These are phyloP conservation scores for Pugionium dolabratum DNA, from an alignment of 345 rosid species.

Conservation along the genomic window DNA sequence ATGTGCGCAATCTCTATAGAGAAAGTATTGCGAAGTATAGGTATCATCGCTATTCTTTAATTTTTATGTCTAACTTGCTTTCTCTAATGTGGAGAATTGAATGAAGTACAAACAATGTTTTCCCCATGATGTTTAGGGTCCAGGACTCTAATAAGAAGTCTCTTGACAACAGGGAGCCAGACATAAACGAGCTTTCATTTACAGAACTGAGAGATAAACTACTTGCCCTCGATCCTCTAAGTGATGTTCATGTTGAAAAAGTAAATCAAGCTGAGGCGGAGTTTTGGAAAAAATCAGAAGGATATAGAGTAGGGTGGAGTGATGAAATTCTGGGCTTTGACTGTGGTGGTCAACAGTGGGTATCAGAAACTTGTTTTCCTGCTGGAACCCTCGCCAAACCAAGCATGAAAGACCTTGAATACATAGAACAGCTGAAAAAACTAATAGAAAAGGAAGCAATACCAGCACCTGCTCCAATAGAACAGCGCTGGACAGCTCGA, in stretches of 20 bases:
- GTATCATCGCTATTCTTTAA: conserved; percentile 43
- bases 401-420: conserved; percentile 90
- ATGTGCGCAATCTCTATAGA: conserved; percentile 66
- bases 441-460: conserved; percentile 77
- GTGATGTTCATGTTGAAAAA: conserved; percentile 69
- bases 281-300: conserved; percentile 95
- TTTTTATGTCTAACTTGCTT: conserved; percentile 2
- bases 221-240: conserved; percentile 91
- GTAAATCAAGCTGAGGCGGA: conserved; percentile 93
- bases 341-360: conserved; percentile 99
- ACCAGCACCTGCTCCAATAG: conserved; percentile 91
- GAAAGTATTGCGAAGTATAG: conserved; percentile 73
- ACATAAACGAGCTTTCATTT: conserved; percentile 70
- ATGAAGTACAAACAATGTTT: background rate
- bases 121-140: conserved; percentile 45
- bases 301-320: conserved; percentile 95
- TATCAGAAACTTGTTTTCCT: conserved; percentile 93
- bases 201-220: conserved; percentile 92
- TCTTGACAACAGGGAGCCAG: conserved; percentile 48
- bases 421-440: conserved; percentile 73
- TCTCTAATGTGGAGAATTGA: background rate
- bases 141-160: conserved; percentile 49
- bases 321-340: conserved; percentile 98
- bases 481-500: conserved; percentile 92
- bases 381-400: conserved; percentile 88